A percentile compares a stretch with the other conserved stretches of the same genome.
These are phyloP conservation scores for Wickerhamomyces bovis DNA, from an alignment of 805 yeast genomes.

Conservation along the genomic window DNA sequence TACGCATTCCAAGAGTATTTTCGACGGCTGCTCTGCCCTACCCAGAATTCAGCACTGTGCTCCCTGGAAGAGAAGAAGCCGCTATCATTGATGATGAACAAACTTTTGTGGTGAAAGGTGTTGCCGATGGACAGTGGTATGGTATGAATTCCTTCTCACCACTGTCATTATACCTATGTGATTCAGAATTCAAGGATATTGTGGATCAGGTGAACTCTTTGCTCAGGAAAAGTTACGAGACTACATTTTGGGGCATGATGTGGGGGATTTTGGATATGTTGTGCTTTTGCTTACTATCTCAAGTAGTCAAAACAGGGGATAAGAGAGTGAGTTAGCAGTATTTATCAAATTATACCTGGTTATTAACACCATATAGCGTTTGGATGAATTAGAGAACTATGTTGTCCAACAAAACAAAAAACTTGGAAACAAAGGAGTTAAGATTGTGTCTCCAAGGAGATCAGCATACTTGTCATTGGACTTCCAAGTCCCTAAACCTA, in stretches of 20 bases:
- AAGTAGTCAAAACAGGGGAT: constrained; percentile 27
- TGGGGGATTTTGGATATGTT: constrained; percentile 32
- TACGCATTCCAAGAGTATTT: constrained; percentile 55
- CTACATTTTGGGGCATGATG: constrained; percentile 34
- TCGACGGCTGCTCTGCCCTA: constrained; percentile 27
- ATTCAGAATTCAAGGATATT: constrained; percentile 35
- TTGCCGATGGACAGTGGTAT: constrained; percentile 36
- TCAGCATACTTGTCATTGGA: constrained; percentile 53
- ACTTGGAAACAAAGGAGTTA: constrained; percentile 23
- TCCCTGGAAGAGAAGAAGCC: constrained; percentile 63
- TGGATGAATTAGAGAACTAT: constrained; percentile 39
- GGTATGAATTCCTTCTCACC: constrained; percentile 54
- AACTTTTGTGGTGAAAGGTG: constrained; percentile 28
- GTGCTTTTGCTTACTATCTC: constrained; percentile 36
- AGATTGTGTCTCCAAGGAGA: constrained; percentile 43
- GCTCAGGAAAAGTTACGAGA: constrained; percentile 35
- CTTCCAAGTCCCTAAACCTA: constrained; percentile 44
- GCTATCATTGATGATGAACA: constrained; percentile 34
- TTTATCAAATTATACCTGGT: background rate
- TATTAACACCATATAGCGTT: constrained; percentile 19
- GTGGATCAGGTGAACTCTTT: constrained; percentile 38
- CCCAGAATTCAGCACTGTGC: constrained; percentile 49
- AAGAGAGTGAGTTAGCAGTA: constrained; percentile 9
- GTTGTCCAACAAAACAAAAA: constrained; percentile 28
- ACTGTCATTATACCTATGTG: constrained; percentile 30